Conservation (phyloP, 164 flowering plant species). For the Hamamelis virginiana region DNA sequence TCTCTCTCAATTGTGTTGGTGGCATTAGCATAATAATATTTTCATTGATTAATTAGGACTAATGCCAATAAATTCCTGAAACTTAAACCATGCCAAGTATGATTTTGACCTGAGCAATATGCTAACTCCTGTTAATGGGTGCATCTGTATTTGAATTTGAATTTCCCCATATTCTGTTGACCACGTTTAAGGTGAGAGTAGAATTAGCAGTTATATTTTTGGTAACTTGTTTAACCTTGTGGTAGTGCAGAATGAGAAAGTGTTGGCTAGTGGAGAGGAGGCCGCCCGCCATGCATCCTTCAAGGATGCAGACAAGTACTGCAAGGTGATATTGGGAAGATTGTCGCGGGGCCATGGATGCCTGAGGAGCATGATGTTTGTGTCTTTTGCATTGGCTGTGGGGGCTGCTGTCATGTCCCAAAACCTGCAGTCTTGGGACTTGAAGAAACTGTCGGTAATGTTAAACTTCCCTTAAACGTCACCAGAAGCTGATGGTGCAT, state of each 20-base stretch:
- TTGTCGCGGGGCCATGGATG: conserved; percentile 56
- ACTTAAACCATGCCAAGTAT: no score
- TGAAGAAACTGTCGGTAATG: conserved; percentile 47
- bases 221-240: background rate
- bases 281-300: conserved; percentile 29
- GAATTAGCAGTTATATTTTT: no score
- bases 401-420: conserved; percentile 53
- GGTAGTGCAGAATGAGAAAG: conserved; percentile 60
- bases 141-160: background rate
- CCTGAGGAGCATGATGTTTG: conserved; percentile 40
- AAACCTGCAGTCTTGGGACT: conserved; percentile 44
- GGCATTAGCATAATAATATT: no score
- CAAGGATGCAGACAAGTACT: conserved; percentile 76
- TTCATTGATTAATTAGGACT: no score
- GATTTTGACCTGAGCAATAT: no score
- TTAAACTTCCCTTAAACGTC: conserved; percentile 22
- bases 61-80: no score
- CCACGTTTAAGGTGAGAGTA: no score
- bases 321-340: conserved; percentile 53
- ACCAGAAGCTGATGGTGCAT: no score
- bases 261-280: conserved; percentile 39
- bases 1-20: no score
- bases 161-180: background rate
- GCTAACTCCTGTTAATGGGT: no score
- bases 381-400: conserved; percentile 38